Conservation (phyloP, 805 yeast genomes). For the Yamadazyma ubonensis region DNA sequence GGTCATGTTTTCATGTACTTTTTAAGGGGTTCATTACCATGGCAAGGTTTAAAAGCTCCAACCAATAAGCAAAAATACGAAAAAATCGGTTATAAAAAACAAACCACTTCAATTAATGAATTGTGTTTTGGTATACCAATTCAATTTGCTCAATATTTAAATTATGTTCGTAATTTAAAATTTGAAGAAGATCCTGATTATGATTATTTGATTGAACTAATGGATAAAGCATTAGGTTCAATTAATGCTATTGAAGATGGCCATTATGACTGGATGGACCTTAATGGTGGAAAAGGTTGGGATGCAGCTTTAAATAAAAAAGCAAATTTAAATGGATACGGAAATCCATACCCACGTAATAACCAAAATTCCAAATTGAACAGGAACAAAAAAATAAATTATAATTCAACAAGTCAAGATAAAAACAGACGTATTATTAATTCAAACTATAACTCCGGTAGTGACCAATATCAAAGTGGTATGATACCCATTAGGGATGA, state of each 20-base stretch:
- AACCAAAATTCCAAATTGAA: constrained; percentile 16
- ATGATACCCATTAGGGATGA: constrained; percentile 35
- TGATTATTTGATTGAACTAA: constrained; percentile 69
- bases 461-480: constrained; percentile 24
- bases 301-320: constrained; percentile 71
- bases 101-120: constrained; percentile 62
- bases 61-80: constrained; percentile 82
- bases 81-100: constrained; percentile 79
- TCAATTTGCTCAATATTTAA: constrained; percentile 73
- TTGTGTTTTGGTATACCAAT: constrained; percentile 64
- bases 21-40: constrained; percentile 74
- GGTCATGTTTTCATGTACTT: constrained; percentile 84
- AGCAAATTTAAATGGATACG: constrained; percentile 80
- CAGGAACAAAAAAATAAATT: constrained; percentile 18
- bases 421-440: constrained; percentile 19
- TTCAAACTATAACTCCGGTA: constrained; percentile 11
- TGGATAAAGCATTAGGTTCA: constrained; percentile 75
- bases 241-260: constrained; percentile 47
- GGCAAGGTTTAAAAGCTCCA: constrained; percentile 90
- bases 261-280: constrained; percentile 77
- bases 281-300: constrained; percentile 82
- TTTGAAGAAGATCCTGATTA: constrained; percentile 84
- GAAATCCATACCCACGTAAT: constrained; percentile 57
- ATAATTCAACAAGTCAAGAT: constrained; percentile 17
- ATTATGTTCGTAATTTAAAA: constrained; percentile 62